Evolutionary conservation across 2,329 filamentous ascomycete species (phyloP), one percentile per base, ranked within the genome.

Genomic region (Arthrobotrys megalospora): DNA sequence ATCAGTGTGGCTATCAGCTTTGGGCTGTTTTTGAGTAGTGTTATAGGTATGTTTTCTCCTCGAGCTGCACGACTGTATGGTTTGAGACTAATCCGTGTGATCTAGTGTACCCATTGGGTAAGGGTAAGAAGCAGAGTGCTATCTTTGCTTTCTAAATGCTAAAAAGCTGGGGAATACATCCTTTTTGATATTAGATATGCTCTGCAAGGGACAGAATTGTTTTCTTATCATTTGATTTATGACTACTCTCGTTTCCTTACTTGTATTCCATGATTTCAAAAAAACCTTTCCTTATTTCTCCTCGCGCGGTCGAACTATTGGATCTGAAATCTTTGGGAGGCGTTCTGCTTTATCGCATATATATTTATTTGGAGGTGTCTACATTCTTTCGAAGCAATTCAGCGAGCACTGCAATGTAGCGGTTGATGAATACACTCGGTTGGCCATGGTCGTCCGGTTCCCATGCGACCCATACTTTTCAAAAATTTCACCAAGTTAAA

Each of bases 1-100:
- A 75, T 79, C 21, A 75, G 69, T 52, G 76, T 79, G 7, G 68
- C 69, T 32, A 79, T 79, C 47, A 79, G 76, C 64, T 79, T 79
- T 62, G 76, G 76, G 21, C 36, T 79, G n/a, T 79, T 79, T 52
- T 64, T 75, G 45, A 79, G 76, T 41, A 70, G 63, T 16, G 76
- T 79, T n/a, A 75, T 78, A 36, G 75, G 75, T 78, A 64, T 47
- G 75, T 43, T n/a, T 55, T 11, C 19, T 34, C 48, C 21, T 41
- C 16, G 2, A 11, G 38, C 19, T 45, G 11, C 5, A 8, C n/a
- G 16, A 2, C 41, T 48, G 19, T 52, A 4, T 1, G 7, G 12
- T 3, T 34, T 8, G 8, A 34, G 43, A 12, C 72, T 64, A 65
- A 76, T 24, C 4, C 24, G 24, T 16, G 21, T 38, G 43, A 28